phyloP scores from a whole-genome alignment of 1,284 basidiomycete species.

The Baeospora myosura region DNA sequence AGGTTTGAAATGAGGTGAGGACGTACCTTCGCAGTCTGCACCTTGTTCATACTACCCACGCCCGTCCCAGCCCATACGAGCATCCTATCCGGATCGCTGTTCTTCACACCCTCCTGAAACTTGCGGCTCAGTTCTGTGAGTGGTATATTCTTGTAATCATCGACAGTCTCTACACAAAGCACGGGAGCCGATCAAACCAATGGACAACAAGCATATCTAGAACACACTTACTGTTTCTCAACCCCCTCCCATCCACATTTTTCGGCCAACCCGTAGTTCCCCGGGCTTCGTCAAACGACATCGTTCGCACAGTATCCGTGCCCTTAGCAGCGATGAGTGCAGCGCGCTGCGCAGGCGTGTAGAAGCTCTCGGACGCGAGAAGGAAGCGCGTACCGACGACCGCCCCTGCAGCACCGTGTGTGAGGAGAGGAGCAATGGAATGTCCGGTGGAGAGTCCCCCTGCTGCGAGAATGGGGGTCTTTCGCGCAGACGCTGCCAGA shows the following conservation, averaged over 20 bases:
- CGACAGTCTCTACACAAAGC: constrained; percentile 48
- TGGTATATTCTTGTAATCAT: constrained; percentile 46
- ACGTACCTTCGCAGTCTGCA: constrained; percentile 51
- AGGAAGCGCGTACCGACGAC: constrained; percentile 70
- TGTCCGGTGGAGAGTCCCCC: constrained; percentile 52
- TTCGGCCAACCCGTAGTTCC: constrained; percentile 58
- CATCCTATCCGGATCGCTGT: constrained; percentile 41
- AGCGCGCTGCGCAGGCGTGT: constrained; percentile 46
- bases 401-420: constrained; percentile 58
- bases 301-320: constrained; percentile 48
- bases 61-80: constrained; percentile 68
- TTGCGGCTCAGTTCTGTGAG: constrained; percentile 31
- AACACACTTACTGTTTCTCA: constrained; percentile 43
- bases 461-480: constrained; percentile 57
- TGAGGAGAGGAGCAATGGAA: constrained; percentile 58
- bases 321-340: constrained; percentile 47
- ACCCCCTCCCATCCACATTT: constrained; percentile 58
- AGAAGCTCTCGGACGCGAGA: constrained; percentile 57
- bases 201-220: constrained; percentile 2
- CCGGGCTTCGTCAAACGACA: constrained; percentile 59
- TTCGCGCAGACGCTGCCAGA: constrained; percentile 31
- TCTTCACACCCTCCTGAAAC: constrained; percentile 35
- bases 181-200: constrained; percentile 9
- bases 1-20: neutral
- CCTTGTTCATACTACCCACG: constrained; percentile 49